Evolutionary conservation across 106 monocot genomes (phyloP).

Genomic region (Dioscorea dumetorum): DNA sequence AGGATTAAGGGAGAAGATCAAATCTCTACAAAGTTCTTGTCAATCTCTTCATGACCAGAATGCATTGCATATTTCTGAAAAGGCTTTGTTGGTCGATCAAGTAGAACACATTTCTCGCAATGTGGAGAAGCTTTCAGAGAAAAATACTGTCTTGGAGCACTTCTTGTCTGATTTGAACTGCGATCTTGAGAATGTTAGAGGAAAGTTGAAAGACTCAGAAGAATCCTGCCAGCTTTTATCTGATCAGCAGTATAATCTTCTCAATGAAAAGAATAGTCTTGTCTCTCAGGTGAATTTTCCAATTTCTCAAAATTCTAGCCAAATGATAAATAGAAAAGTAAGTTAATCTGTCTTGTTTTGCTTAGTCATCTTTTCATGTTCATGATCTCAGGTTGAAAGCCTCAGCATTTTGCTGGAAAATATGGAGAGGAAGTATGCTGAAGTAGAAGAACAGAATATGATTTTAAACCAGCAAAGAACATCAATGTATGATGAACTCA

Average conservation of each 20-base stretch:
- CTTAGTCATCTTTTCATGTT: not conserved
- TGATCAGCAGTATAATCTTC: not conserved
- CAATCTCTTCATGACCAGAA: slow-evolving; percentile 13
- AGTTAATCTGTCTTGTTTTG: not conserved
- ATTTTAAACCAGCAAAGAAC: slow-evolving; percentile 31
- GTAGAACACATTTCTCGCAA: not conserved
- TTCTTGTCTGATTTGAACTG: not conserved
- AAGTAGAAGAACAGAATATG: slow-evolving; percentile 26
- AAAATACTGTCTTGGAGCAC: slow-evolving; percentile 1
- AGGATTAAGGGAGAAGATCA: slow-evolving; percentile 20
- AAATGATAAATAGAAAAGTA: not conserved
- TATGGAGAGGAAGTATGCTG: slow-evolving; percentile 25
- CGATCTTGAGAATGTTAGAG: not conserved
- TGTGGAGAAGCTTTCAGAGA: slow-evolving; percentile 3
- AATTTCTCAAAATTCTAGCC: not conserved
- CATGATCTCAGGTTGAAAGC: slow-evolving; percentile 25
- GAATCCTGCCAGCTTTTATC: not conserved
- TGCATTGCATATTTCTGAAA: slow-evolving; percentile 24
- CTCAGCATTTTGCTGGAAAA: slow-evolving; percentile 12
- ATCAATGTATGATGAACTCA: slow-evolving; percentile 19
- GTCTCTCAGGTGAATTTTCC: slow-evolving; percentile 6
- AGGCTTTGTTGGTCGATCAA: slow-evolving; percentile 19
- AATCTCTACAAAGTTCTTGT: slow-evolving; percentile 16
- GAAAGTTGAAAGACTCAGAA: slow-evolving; percentile 3
- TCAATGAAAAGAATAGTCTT: slow-evolving; percentile 3